Base-by-base conservation (phyloP, 306 rosid species). In the Calophaca sinica region DNA sequence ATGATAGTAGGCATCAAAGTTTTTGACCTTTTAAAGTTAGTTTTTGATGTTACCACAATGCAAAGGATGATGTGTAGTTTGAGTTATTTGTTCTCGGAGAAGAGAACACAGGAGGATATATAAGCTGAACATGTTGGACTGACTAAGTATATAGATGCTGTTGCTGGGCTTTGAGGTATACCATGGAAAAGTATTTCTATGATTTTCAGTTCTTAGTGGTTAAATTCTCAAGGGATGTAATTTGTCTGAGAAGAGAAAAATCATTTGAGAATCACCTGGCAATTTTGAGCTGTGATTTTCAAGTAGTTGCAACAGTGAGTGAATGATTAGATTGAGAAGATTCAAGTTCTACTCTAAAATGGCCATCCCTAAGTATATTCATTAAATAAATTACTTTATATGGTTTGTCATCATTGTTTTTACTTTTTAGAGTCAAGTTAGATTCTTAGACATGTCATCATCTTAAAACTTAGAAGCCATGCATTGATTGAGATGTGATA, bases 61-160 rank as follows among this genome's bases (percentile, higher is more conserved):
- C 48, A 10, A 55, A 44, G 61, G 33, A 57, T 46, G 50, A 3
- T 15, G 3, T 76, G 49, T 13, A 29, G 60, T 31, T 67, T 65
- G 59, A 12, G 38, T 62, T 51, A 26, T 36, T 61, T 62, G 62
- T 28, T 8, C 45, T 39, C 32, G 12, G 33, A 62, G 32, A 62
- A 62, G 32, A 14, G n/a, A 62, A 49, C 53, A 11, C 6, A 4
- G 48, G 50, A 38, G 50, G 32, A 7, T 7, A 3, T 45, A 13
- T 58, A 31, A 28, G 2, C 15, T 59, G 14, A 59, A 73, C 45
- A 29, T 9, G 35, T 44, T 44, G 45, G 57, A 28, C 1, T 8
- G 67, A 72, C 58, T 14, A 14, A 29, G 44, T 6, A 72, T 59
- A 2, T 72, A 1, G 45, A 44, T 55, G 12, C 4, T 33, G 14